Conservation (phyloP, 208 protist species). For the Tritrichomonas musculus region DNA sequence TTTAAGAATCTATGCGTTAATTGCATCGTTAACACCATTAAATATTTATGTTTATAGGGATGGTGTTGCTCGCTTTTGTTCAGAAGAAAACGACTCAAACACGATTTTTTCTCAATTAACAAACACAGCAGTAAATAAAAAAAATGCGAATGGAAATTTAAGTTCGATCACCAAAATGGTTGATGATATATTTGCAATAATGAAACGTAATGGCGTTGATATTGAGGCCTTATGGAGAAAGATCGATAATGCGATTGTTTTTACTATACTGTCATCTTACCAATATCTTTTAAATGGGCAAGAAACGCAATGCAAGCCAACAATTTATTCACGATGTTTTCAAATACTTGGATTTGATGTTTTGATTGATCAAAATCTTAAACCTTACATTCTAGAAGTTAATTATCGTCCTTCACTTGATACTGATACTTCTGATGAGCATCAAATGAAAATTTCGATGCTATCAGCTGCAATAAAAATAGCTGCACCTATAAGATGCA, state of each 20-base stretch:
- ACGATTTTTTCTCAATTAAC: constrained; percentile 6
- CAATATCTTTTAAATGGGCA: background rate
- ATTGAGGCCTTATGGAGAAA: background rate
- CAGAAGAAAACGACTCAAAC: background rate
- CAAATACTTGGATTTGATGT: constrained; percentile 90
- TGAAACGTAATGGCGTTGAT: background rate
- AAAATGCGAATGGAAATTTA: background rate
- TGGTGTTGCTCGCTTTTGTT: constrained; percentile 18
- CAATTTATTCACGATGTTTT: constrained; percentile 62
- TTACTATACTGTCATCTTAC: background rate
- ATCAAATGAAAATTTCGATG: background rate
- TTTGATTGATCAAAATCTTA: constrained; percentile 73
- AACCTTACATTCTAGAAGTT: constrained; percentile 85
- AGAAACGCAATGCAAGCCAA: background rate
- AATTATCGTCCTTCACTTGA: constrained; percentile 85
- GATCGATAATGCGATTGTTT: background rate
- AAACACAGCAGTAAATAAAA: background rate
- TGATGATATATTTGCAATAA: background rate
- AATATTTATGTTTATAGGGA: background rate
- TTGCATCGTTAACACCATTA: background rate
- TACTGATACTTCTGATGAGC: background rate
- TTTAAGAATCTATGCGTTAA: background rate
- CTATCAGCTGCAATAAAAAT: background rate
- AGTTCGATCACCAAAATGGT: background rate
- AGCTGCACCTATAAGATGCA: background rate